These are phyloP conservation scores for Avena eriantha DNA, from an alignment of 176 grass and related monocot species.

Conservation along the genomic window DNA sequence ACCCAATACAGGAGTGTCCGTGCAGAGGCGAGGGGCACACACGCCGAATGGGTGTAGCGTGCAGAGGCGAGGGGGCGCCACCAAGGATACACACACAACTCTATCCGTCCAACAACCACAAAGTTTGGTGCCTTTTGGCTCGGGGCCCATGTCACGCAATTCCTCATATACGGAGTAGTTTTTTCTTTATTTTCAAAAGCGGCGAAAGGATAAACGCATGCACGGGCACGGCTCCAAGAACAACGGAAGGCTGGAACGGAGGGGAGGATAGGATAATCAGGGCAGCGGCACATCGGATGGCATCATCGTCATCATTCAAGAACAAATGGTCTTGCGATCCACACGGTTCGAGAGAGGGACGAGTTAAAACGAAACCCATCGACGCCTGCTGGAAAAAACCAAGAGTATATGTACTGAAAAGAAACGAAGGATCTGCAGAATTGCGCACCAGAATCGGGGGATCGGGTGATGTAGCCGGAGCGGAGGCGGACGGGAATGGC, in stretches of 20 bases:
- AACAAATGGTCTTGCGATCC: neutral
- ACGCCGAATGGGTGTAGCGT: neutral
- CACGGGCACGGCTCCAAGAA: slow-evolving; percentile 1
- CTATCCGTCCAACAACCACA: slow-evolving; percentile 34
- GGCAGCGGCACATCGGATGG: neutral
- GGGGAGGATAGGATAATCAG: neutral
- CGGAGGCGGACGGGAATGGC: neutral
- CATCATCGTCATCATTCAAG: neutral
- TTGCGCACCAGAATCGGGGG: slow-evolving; percentile 35
- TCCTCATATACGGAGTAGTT: too few relatives aligned
- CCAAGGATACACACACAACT: neutral
- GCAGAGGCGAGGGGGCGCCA: neutral
- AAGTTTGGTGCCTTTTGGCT: neutral
- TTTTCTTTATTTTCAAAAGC: neutral
- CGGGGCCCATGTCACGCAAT: neutral
- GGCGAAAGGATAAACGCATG: neutral
- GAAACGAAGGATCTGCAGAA: neutral
- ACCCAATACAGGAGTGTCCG: neutral
- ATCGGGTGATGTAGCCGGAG: neutral
- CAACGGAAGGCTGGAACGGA: neutral
- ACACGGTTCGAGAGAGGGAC: neutral
- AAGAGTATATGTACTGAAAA: too few relatives aligned
- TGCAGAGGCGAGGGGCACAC: neutral
- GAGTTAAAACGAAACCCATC: neutral
- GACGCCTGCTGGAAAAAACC: too few relatives aligned